phyloP scores from a whole-genome alignment of 2,329 filamentous ascomycete genomes.

The Aspergillus unguis region DNA sequence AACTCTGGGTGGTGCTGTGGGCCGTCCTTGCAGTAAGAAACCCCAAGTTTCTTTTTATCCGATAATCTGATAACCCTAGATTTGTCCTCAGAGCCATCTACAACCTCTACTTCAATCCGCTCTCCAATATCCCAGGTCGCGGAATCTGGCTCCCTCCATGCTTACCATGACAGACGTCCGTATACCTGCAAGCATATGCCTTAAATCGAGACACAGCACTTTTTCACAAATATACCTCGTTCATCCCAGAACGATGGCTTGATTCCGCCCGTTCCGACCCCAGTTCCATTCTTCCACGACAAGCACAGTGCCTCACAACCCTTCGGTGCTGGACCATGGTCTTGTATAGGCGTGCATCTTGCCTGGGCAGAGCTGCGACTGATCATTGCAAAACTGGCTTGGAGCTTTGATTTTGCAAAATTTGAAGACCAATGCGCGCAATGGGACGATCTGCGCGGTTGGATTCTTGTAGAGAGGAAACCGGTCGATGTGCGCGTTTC shows the following conservation, averaged over 20 bases:
- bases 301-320: constrained; percentile 27
- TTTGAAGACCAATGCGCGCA: not conserved
- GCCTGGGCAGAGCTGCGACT: constrained; percentile 40
- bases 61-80: too few species aligned
- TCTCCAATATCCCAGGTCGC: not conserved
- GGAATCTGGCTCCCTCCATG: constrained; percentile 5
- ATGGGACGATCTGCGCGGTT: constrained; percentile 9
- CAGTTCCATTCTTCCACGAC: constrained; percentile 2
- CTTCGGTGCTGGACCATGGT: constrained; percentile 70
- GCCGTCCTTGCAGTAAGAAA: too few species aligned
- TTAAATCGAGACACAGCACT: constrained; percentile 3
- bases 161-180: not conserved
- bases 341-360: constrained; percentile 77
- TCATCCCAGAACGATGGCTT: constrained; percentile 9
- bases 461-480: constrained; percentile 6
- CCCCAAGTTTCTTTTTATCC: too few species aligned
- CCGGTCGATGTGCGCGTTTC: constrained; percentile 3
- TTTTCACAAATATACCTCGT: not conserved
- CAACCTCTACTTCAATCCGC: too few species aligned
- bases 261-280: not conserved
- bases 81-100: too few species aligned
- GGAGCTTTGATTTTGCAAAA: constrained; percentile 1
- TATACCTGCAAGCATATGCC: constrained; percentile 5
- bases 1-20: too few species aligned
- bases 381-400: constrained; percentile 2